Evolutionary conservation across 2,329 filamentous ascomycete genomes (phyloP).

Genomic region (Sarocladium kiliense): DNA sequence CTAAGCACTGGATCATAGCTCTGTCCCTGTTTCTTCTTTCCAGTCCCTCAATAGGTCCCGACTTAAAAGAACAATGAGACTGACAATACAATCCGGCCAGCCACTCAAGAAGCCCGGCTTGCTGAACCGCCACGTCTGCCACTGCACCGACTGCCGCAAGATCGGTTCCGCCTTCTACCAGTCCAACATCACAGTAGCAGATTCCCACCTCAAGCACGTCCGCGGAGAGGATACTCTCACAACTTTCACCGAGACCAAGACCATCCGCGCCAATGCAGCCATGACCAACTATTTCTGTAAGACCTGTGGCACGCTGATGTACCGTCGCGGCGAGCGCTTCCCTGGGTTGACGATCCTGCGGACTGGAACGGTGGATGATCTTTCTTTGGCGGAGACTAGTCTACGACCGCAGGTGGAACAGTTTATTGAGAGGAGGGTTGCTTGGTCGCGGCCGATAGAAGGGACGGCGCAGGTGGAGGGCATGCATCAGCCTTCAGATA

Average conservation of each 20-base stretch:
- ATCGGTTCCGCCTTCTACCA: conserved; percentile 59
- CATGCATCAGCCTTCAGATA: neutral
- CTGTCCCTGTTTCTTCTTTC: no score
- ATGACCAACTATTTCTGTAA: conserved; percentile 61
- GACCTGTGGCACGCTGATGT: conserved; percentile 57
- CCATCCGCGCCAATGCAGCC: conserved; percentile 36
- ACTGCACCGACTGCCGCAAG: conserved; percentile 59
- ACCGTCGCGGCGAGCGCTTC: conserved; percentile 38
- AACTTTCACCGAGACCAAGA: conserved; percentile 30
- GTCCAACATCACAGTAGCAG: conserved; percentile 48
- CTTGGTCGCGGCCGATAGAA: conserved; percentile 33
- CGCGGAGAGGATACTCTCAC: conserved; percentile 43
- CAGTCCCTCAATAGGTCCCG: no score
- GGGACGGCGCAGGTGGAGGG: neutral
- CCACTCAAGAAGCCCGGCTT: conserved; percentile 36
- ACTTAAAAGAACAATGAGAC: no score
- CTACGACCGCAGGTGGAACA: conserved; percentile 48
- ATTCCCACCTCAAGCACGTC: conserved; percentile 39
- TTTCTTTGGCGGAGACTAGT: conserved; percentile 49
- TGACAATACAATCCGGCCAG: conserved; percentile 19
- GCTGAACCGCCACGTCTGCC: conserved; percentile 35
- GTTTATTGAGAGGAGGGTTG: conserved; percentile 45
- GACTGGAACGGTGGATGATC: conserved; percentile 60
- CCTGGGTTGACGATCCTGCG: conserved; percentile 44
- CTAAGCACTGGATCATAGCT: neutral